Conservation (phyloP, 192 early-diverging fungal genomes). For the Geranomyces variabilis region DNA sequence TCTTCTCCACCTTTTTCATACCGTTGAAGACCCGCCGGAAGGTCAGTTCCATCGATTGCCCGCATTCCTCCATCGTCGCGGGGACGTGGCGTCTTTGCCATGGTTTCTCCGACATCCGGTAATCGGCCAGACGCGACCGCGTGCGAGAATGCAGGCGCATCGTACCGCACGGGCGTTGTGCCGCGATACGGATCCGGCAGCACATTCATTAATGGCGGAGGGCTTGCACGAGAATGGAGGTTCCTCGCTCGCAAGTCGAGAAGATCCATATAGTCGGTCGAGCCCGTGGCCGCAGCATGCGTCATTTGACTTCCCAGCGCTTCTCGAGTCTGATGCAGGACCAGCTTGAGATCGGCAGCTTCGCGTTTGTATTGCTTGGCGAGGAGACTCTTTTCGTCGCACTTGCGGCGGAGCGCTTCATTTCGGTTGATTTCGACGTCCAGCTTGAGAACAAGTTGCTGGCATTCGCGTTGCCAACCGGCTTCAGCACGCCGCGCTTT, state of each 20-base stretch:
- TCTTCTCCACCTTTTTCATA: not conserved
- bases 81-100: not conserved
- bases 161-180: no score
- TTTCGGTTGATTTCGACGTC: constrained; percentile 53
- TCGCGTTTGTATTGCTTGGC: constrained; percentile 55
- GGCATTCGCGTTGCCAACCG: constrained; percentile 57
- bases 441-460: constrained; percentile 52
- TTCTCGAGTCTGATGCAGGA: constrained; percentile 48
- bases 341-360: constrained; percentile 42
- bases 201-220: no score
- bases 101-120: constrained; percentile 1
- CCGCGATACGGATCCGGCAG: not conserved
- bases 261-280: not conserved
- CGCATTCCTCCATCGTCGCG: not conserved
- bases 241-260: no score
- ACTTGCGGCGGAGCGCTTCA: constrained; percentile 43
- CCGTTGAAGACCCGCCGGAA: not conserved
- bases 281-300: not conserved
- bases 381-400: constrained; percentile 43
- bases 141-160: not conserved
- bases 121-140: not conserved
- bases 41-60: not conserved
- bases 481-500: constrained; percentile 43
- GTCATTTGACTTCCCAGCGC: not conserved
- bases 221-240: no score